Evolutionary conservation across 2,329 filamentous ascomycete species (phyloP).

Genomic region (Peltaster fructicola): DNA sequence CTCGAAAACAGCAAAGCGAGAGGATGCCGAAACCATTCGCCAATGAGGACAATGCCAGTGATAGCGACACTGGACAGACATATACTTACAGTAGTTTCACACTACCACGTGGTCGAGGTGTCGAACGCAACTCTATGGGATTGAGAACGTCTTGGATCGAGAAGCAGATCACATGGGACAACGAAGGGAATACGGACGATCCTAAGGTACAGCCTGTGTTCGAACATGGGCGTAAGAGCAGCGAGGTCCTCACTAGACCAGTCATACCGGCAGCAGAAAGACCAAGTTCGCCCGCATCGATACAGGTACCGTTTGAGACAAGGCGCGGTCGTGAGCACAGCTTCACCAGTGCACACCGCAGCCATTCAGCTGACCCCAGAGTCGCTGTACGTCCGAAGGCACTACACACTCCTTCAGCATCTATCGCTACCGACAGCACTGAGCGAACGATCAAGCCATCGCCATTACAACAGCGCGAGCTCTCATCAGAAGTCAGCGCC

Average conservation of each 20-base stretch:
- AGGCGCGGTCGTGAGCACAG: too few species aligned
- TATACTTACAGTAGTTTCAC: conserved; percentile 15
- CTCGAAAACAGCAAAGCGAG: too few species aligned
- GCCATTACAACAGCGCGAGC: conserved; percentile 35
- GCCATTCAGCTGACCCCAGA: conserved; percentile 16
- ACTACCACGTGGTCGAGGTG: conserved; percentile 62
- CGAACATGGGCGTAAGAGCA: too few species aligned
- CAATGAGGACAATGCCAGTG: too few species aligned
- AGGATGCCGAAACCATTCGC: too few species aligned
- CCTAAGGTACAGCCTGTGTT: too few species aligned
- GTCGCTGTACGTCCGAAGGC: conserved; percentile 2
- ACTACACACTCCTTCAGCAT: conserved; percentile 19
- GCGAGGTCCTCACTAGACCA: too few species aligned
- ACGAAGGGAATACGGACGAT: too few species aligned
- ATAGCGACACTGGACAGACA: conserved; percentile 2
- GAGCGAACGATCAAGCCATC: conserved; percentile 26
- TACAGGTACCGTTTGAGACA: too few species aligned
- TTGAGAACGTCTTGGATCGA: conserved; percentile 33
- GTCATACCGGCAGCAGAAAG: too few species aligned
- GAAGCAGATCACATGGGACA: conserved; percentile 44
- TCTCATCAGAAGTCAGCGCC: conserved; percentile 50
- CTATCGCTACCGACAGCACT: conserved; percentile 20
- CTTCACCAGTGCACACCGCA: conserved; percentile 9
- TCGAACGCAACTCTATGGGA: conserved; percentile 50
- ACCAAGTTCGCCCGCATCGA: too few species aligned